Percentiles rank a stretch among this genome's conserved stretches.
Evolutionary conservation across 441 rosid species (phyloP).

Genomic region (Populus hybrid): DNA sequence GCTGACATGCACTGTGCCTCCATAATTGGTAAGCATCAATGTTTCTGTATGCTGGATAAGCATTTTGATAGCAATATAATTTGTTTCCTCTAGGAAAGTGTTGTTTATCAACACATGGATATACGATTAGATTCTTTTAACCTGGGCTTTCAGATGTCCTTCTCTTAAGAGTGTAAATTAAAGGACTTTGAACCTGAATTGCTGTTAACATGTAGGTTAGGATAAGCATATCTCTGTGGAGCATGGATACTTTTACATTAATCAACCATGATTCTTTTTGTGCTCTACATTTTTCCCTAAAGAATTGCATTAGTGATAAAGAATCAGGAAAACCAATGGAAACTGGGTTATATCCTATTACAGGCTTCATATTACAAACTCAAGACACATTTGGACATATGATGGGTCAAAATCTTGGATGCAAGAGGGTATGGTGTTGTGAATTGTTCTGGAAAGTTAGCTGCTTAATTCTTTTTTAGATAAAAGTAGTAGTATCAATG

Average conservation of each 20-base stretch:
- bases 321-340: not conserved
- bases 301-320: not conserved
- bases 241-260: not conserved
- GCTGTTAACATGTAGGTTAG: not conserved
- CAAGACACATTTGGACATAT: not conserved
- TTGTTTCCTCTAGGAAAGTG: not conserved
- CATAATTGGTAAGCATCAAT: constrained; percentile 67
- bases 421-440: not conserved
- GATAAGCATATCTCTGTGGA: not conserved
- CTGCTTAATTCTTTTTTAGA: not conserved
- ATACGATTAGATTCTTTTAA: not conserved
- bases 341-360: not conserved
- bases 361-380: not conserved
- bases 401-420: not conserved
- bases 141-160: not conserved
- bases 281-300: not conserved
- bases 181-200: not conserved
- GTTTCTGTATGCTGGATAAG: constrained; percentile 3
- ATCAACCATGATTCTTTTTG: not conserved
- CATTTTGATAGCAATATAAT: not conserved
- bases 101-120: not conserved
- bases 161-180: not conserved
- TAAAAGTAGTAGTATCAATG: not conserved
- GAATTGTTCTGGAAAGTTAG: not conserved
- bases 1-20: constrained; percentile 93